Base-by-base conservation (phyloP, 2,329 filamentous ascomycete genomes). In the Sodiomyces alkalinus region DNA sequence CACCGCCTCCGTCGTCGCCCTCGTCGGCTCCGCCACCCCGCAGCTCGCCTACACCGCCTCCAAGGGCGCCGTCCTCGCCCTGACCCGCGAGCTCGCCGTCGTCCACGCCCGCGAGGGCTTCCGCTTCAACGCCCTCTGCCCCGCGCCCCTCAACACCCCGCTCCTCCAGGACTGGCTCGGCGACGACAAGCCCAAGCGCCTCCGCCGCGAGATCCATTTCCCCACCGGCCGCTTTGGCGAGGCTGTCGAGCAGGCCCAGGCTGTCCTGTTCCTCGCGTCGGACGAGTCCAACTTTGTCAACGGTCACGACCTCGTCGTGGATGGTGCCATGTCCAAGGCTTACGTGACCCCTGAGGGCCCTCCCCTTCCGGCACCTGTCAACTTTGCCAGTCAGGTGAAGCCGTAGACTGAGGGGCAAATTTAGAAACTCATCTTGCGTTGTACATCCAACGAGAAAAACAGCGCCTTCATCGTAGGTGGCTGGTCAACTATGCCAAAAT, bases 241-340 rank as follows among this genome's bases (percentile, higher is more conserved):
- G 62, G 81, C 86, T n/a, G 60, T 93, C 35, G 85, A 94, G 62
- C 85, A 92, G 60, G 85, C 85, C 0, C 79, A 92, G 38, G 85
- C 81, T 6, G 85, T 92, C 1, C 49, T 93, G 6, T 92, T 92
- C 59, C 56, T 92, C 35, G 83, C 83, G 7, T 85, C 76, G 39
- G 83, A 92, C 41, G 83, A 92, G 61, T 74, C 77, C 46, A 82
- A 79, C 60, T 92, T 92, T 44, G 80, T 92, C 45, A 92, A 90
- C 39, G 85, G 80, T 8, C 78, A 74, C 33, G 90, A 96, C 49
- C 92, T 96, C 58, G 78, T 92, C 4, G 85, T 96, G 16, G 90
- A 98, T 45, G 90, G 90, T 33, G 87, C 87, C 34, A 82, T 98
- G 81, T 87, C 75, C 45, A 93, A 80, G 65, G 81, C 85, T 24